Base-by-base conservation (phyloP, 257 asterid species). In the Henckelia pumila region DNA sequence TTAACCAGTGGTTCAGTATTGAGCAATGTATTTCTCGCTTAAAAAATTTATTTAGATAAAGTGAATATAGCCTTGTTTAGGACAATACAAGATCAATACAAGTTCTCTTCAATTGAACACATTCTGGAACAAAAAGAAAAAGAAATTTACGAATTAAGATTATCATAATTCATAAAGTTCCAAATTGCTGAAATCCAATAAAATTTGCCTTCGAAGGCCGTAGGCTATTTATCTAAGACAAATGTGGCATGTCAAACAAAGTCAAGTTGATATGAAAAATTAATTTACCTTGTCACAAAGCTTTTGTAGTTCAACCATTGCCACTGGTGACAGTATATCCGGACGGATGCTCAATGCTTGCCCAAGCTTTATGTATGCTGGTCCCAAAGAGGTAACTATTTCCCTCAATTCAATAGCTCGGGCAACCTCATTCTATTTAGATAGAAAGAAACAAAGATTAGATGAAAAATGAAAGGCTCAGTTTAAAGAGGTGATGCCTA, bases 321-420 rank as follows among this genome's bases (percentile, higher is more conserved):
- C 99, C 75, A 71, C 53, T 35, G 99, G 99, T 17, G 99, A 94
- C 68, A 94, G 76, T 74, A 94, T 83, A 75, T 94, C 99, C 50
- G 99, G 99, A 22, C 99, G 91, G 63, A 94, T 94, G 82, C 99
- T 94, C 80, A 94, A 78, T 65, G 99, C 99, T 85, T 94, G 99
- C 76, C 99, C 97, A 67, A 91, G 96, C 83, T 94, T 94, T 73
- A 94, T 94, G 75, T 94, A 94, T 70, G 99, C 99, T 70, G 99
- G 99, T 57, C 99, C 99, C 84, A 94, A 72, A 49, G 97, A 94
- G 52, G 99, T 94, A 69, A 94, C 97, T 70, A 94, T 94, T 71
- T 94, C 99, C 81, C 97, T 86, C 79, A 94, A 57, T 68, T 94
- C 99, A 79, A 94, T 94, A 58, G 97, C 99, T 69, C 99, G 86